Conservation (phyloP, 1,139 yeast genomes). For the Yamadazyma spencermartinsiae region DNA sequence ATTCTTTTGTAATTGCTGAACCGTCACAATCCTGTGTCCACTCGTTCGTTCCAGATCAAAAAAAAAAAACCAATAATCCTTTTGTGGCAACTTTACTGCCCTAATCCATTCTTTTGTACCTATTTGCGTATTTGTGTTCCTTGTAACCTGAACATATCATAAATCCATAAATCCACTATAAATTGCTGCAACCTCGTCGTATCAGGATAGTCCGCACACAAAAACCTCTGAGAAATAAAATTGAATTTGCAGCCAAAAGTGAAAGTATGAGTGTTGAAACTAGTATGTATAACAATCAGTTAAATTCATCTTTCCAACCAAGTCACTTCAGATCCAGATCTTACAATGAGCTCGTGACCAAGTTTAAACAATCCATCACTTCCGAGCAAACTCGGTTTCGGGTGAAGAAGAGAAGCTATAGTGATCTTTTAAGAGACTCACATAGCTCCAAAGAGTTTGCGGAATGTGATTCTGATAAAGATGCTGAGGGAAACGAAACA, state of each 20-base stretch:
- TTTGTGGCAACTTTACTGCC: too few relatives aligned
- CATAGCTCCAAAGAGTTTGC: not conserved
- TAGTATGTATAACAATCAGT: conserved; percentile 33
- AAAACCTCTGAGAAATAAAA: too few relatives aligned
- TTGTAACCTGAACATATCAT: too few relatives aligned
- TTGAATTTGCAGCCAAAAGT: conserved; percentile 1
- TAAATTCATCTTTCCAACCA: conserved; percentile 26
- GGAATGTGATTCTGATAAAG: conserved; percentile 17
- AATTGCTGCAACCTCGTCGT: too few relatives aligned
- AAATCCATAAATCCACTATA: too few relatives aligned
- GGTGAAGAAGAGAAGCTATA: conserved; percentile 17
- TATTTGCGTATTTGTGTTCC: too few relatives aligned
- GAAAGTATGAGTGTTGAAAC: conserved; percentile 23
- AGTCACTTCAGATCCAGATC: conserved; percentile 34
- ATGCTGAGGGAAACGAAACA: conserved; percentile 10
- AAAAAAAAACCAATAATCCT: too few relatives aligned
- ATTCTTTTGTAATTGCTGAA: not conserved
- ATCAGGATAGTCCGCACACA: too few relatives aligned
- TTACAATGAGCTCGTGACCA: conserved; percentile 32
- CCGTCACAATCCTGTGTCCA: not conserved
- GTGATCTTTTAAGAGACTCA: conserved; percentile 14
- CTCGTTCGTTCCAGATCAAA: not conserved
- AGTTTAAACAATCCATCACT: conserved; percentile 24
- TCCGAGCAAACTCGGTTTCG: conserved; percentile 15
- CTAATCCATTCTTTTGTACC: too few relatives aligned